Evolutionary conservation across 2,329 filamentous ascomycete genomes (phyloP), one percentile per base, ranked within the genome.

Genomic region (Fusarium verticillioides): DNA sequence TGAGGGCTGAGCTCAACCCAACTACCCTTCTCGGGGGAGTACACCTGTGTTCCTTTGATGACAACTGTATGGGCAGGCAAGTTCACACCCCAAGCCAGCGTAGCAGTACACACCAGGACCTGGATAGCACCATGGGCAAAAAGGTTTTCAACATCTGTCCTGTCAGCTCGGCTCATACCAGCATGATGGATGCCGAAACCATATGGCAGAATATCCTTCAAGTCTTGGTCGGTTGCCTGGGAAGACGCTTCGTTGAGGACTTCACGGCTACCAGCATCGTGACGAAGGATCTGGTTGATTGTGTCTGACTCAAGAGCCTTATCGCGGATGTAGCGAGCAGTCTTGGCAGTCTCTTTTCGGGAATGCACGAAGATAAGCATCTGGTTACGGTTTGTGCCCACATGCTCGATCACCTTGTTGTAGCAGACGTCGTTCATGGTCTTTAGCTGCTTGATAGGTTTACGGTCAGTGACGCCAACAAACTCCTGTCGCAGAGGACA

Each of bases 291-390:
- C 82, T 98, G 94, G 66, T 96, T 95, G 78, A 99, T 98, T 0
- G 96, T 98, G 78, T 98, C 97, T 86, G 94, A 88, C 82, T 99
- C 96, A n/a, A 99, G 84, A 7, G 96, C 96, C 83, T 98, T 98
- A 85, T 99, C 97, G 72, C 95, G 90, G 78, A 99, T 95, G 80
- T 97, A 97, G 79, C 93, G 94, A 30, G 96, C 96, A 7, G 97
- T 99, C 85, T 99, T 99, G 13, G 95, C 95, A 0, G 97, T 99
- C 82, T 99, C 97, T 80, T 99, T 99, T 78, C 96, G 90, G 40
- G 97, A 99, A 81, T 99, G 97, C 10, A 99, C 96, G 79, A 99
- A 99, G 67, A 99, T 97, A 43, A 99, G 90, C 95, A 99, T 98
- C 82, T 99, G 96, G 78, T 99, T 97, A 72, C 94, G 91, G 79